Evolutionary conservation across 441 rosid species (phyloP).

Genomic region (Lepidium campestre): DNA sequence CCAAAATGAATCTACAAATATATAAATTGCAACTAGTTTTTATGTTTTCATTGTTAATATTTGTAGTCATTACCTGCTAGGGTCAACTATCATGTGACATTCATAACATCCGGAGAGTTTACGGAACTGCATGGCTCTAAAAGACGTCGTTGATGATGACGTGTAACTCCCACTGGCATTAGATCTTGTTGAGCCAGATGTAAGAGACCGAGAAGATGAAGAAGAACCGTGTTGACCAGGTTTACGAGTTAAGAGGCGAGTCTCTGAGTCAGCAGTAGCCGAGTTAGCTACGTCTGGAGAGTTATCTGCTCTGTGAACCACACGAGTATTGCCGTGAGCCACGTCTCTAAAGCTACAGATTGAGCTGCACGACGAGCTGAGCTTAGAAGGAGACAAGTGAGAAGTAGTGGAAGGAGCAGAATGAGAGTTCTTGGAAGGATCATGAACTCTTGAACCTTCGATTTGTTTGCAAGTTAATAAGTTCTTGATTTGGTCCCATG

Average conservation of each 20-base stretch:
- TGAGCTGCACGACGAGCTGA: conserved; percentile 76
- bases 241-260: conserved; percentile 55
- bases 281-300: conserved; percentile 56
- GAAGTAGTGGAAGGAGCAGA: conserved; percentile 3
- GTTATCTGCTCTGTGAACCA: conserved; percentile 83
- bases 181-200: conserved; percentile 45
- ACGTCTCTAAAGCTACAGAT: conserved; percentile 80
- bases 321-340: conserved; percentile 83
- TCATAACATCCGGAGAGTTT: conserved; percentile 97
- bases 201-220: conserved; percentile 43
- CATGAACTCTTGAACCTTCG: conserved; percentile 67
- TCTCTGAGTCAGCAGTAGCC: conserved; percentile 61
- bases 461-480: conserved; percentile 79
- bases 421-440: conserved; percentile 50
- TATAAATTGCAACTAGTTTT: not conserved
- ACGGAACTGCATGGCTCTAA: conserved; percentile 83
- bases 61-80: conserved; percentile 55
- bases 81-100: conserved; percentile 89
- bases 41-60: not conserved
- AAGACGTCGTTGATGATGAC: conserved; percentile 34
- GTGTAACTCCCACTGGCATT: conserved; percentile 32
- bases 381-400: conserved; percentile 26
- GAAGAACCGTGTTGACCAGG: conserved; percentile 27
- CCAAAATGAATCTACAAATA: not conserved
- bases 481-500: conserved; percentile 98